Base-by-base conservation (phyloP, 2,329 filamentous ascomycete species). In the Lachnellula subtilissima region DNA sequence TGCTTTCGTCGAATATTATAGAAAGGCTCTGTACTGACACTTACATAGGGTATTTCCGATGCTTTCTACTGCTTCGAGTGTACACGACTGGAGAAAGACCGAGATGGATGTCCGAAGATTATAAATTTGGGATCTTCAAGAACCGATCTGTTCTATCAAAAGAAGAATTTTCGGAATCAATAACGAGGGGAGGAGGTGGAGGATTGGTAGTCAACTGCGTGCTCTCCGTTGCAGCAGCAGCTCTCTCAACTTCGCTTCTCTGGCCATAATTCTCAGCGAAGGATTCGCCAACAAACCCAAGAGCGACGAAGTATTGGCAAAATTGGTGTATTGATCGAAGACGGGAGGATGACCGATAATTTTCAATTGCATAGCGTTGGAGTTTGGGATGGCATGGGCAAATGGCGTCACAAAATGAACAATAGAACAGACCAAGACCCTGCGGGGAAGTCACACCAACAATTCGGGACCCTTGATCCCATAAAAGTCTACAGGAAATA, bases 11-110 rank as follows among this genome's bases (percentile, higher is more conserved):
- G 23, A 9, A 25, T 19, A 6, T 25, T n/a, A 25, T 43, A 36
- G 1, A 5, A 12, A 40, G 22, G 35, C 40, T 23, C 23, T 5
- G 22, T 48, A 35, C 57, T 66, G 42, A 67, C 50, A 53, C 48
- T 12, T 48, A 32, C 36, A n/a, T 43, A 72, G 76, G 94, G 94
- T 32, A 99, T 99, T 72, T 94, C 89, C 36, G 94, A 99, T 73
- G 94, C 94, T 50, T 97, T 97, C 75, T 99, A 99, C 78, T 99
- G 94, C 79, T 97, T 97, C 71, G 94, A 99, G 76, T 99, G 94
- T 73, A 99, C 94, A 57, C 83, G 94, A 7, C 77, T 99, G 15
- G 94, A 99, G 73, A 99, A 97, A 76, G 94, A 99, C 72, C 81
- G 94, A 59, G 94, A 99, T 71, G 94, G 94, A 2, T 99, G 94